Evolutionary conservation across 2,329 filamentous ascomycete genomes (phyloP), one percentile per base, ranked within the genome.

Genomic region (Xylariaceae sp.): DNA sequence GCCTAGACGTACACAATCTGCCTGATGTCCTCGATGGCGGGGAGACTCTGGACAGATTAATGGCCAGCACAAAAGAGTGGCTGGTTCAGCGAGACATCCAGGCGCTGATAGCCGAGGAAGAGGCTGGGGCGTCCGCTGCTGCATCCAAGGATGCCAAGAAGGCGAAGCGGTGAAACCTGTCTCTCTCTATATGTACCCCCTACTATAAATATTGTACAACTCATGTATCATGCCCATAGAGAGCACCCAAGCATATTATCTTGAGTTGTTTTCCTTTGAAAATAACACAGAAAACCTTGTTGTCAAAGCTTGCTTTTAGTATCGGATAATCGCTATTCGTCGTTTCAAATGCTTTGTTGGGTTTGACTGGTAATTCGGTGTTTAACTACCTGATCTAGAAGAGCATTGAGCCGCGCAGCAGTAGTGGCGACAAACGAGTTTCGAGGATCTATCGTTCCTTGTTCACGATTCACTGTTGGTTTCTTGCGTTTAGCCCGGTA

Each of bases 51-150:
- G 88, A 90, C 41, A 82, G 77, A 47, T 76, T 96, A 58, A 91
- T 97, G 81, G 82, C 87, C 15, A 91, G 89, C 60, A 89, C 93
- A 10, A 81, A 81, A 61, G 80, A 80, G 36, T 96, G 91, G 90
- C 78, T 94, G 60, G 80, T 85, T 36, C 85, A 87, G 57, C 81
- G 81, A 60, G 92, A 96, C 58, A 84, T 96, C 30, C 81, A 89
- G 67, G 81, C 80, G 4, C 73, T 96, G 61, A 77, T 91, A 48
- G 79, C 76, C 13, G 83, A 87, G 8, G 85, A 87, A 58, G 78
- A 86, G 68, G 80, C 78, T 43, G 69, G 68, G 15, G 79, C 78
- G 39, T 70, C 69, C 9, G 67, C 68, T 10, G 64, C 62, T 3
- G 57, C 55, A n/a, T 55, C 56, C 7, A 65, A 63, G 36, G 58